Evolutionary conservation across 805 yeast species (phyloP).

Genomic region (Spathaspora sp.): DNA sequence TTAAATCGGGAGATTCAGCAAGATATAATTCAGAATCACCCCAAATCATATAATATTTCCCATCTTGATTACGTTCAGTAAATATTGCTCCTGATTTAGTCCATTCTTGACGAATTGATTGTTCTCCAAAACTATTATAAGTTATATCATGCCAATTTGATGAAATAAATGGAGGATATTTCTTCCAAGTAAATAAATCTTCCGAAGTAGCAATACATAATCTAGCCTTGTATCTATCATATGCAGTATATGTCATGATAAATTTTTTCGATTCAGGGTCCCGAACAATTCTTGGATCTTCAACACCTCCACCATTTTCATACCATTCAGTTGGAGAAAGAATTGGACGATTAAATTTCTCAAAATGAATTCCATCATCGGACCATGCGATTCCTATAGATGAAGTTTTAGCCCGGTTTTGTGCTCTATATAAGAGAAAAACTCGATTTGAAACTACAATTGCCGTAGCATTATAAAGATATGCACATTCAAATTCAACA

Average conservation of each 20-base stretch:
- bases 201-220: slow-evolving; percentile 37
- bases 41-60: slow-evolving; percentile 41
- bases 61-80: slow-evolving; percentile 27
- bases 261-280: slow-evolving; percentile 32
- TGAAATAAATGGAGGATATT: slow-evolving; percentile 31
- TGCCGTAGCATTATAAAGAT: slow-evolving; percentile 40
- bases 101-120: slow-evolving; percentile 30
- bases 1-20: slow-evolving; percentile 31
- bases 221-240: slow-evolving; percentile 29
- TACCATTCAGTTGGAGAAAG: slow-evolving; percentile 34
- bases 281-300: slow-evolving; percentile 40
- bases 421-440: slow-evolving; percentile 37
- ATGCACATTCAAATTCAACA: slow-evolving; percentile 34
- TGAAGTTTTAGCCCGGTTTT: slow-evolving; percentile 28
- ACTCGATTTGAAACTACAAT: slow-evolving; percentile 37
- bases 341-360: slow-evolving; percentile 26
- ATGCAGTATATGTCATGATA: slow-evolving; percentile 40
- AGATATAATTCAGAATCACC: slow-evolving; percentile 38
- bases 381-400: slow-evolving; percentile 41
- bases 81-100: slow-evolving; percentile 42
- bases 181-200: slow-evolving; percentile 36
- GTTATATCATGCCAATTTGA: slow-evolving; percentile 33
- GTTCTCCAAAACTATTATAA: slow-evolving; percentile 17
- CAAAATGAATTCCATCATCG: slow-evolving; percentile 33
- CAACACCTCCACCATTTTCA: slow-evolving; percentile 40